Evolutionary conservation across 2,329 filamentous ascomycete genomes (phyloP).

Genomic region (Trichoderma afroharzianum): DNA sequence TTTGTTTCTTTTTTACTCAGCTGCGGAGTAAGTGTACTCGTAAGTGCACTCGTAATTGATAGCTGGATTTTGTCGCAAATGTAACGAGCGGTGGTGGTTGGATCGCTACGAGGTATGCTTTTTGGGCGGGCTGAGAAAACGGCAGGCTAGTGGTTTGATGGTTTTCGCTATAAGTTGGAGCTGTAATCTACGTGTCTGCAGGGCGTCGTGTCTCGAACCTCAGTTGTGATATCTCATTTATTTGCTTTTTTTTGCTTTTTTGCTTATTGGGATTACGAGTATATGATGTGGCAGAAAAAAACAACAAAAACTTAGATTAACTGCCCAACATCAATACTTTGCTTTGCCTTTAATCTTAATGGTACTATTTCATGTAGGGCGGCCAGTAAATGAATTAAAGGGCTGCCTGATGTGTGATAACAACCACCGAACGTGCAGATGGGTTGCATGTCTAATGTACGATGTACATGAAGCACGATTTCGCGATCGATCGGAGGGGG

Average conservation of each 20-base stretch:
- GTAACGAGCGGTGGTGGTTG: constrained; percentile 1
- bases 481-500: neutral
- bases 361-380: neutral
- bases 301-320: neutral
- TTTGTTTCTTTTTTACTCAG: neutral
- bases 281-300: neutral
- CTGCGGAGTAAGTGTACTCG: neutral
- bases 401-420: neutral
- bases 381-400: neutral
- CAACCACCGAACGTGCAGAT: neutral
- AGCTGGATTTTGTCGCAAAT: neutral
- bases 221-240: neutral
- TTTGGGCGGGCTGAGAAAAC: neutral
- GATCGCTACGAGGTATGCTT: neutral
- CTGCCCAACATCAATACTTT: neutral
- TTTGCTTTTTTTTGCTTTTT: neutral
- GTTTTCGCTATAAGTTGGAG: neutral
- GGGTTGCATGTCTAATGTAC: neutral
- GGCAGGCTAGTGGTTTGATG: neutral
- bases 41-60: neutral
- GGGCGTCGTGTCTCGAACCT: neutral
- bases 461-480: neutral
- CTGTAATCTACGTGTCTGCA: neutral
- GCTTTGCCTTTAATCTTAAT: neutral
- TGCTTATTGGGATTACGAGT: neutral